Evolutionary conservation across 225 moss, liverwort and hornwort genomes (phyloP).

Genomic region (Marchantia paleacea): DNA sequence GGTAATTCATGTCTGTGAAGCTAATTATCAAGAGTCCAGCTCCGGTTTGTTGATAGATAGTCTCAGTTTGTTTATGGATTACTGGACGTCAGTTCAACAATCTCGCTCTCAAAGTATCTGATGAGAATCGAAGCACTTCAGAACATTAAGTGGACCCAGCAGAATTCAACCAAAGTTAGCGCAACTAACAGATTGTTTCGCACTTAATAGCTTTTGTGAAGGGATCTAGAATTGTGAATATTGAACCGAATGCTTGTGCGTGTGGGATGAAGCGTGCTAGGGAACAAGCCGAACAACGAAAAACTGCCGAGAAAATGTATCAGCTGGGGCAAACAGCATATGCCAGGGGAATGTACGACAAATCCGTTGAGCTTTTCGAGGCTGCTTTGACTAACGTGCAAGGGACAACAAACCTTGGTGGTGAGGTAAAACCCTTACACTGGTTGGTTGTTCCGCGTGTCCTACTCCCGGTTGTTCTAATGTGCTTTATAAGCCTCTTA

Average conservation of each 20-base stretch:
- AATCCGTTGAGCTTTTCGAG: conserved; percentile 85
- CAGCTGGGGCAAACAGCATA: conserved; percentile 87
- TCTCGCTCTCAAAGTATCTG: not conserved
- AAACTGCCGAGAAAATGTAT: conserved; percentile 80
- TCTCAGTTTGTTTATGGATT: not conserved
- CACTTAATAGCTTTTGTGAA: not conserved
- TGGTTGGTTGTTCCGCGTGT: too few species aligned
- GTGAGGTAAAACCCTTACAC: conserved; percentile 51
- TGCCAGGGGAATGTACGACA: conserved; percentile 90
- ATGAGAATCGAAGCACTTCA: not conserved
- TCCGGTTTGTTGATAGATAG: not conserved
- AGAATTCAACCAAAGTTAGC: too few species aligned
- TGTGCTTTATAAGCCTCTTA: too few species aligned
- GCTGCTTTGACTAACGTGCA: conserved; percentile 74
- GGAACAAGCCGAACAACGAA: conserved; percentile 85
- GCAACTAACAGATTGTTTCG: too few species aligned
- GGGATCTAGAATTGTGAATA: not conserved
- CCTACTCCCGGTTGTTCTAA: too few species aligned
- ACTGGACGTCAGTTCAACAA: not conserved
- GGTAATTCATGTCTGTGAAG: not conserved
- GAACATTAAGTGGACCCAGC: not conserved
- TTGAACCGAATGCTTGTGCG: not conserved
- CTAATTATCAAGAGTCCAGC: not conserved
- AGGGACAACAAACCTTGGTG: conserved; percentile 72
- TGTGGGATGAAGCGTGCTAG: conserved; percentile 59